A percentile compares a stretch with the other conserved stretches of the same genome.
These are phyloP conservation scores for Apocynum venetum DNA, from an alignment of 257 asterid genomes.

Conservation along the genomic window DNA sequence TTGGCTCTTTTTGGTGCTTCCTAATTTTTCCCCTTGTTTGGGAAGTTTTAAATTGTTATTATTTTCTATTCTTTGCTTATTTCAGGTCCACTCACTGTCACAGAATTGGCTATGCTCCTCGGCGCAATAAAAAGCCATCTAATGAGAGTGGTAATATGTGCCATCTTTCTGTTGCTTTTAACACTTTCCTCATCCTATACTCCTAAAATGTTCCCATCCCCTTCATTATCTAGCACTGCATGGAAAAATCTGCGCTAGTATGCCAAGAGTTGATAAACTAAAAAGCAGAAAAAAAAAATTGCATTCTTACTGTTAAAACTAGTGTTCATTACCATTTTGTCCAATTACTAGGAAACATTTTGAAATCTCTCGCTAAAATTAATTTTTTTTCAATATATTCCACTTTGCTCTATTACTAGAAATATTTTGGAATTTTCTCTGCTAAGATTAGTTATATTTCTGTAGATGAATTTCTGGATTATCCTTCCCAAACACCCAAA, in stretches of 20 bases:
- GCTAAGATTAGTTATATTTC: conserved; percentile 9
- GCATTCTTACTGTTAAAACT: neutral
- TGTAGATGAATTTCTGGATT: conserved; percentile 44
- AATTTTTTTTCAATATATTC: conserved; percentile 7
- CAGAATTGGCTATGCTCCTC: conserved; percentile 87
- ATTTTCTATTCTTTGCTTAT: conserved; percentile 19
- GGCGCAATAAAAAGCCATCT: conserved; percentile 34
- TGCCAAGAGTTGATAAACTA: neutral
- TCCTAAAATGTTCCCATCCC: neutral
- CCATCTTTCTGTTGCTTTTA: neutral
- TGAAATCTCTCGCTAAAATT: neutral
- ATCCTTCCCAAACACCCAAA: conserved; percentile 23
- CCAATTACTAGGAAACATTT: neutral
- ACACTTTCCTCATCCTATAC: neutral
- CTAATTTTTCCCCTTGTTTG: conserved; percentile 4
- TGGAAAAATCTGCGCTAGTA: neutral
- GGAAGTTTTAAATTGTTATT: conserved; percentile 1
- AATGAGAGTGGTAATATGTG: conserved; percentile 43
- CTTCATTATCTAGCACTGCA: neutral
- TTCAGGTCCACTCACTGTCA: conserved; percentile 69
- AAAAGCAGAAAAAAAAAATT: neutral
- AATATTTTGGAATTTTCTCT: neutral
- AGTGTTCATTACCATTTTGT: neutral
- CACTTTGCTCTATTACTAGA: neutral
- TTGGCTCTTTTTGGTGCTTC: conserved; percentile 14